phyloP scores from a whole-genome alignment of 2,329 filamentous ascomycete genomes.

The Trichoderma afroharzianum region DNA sequence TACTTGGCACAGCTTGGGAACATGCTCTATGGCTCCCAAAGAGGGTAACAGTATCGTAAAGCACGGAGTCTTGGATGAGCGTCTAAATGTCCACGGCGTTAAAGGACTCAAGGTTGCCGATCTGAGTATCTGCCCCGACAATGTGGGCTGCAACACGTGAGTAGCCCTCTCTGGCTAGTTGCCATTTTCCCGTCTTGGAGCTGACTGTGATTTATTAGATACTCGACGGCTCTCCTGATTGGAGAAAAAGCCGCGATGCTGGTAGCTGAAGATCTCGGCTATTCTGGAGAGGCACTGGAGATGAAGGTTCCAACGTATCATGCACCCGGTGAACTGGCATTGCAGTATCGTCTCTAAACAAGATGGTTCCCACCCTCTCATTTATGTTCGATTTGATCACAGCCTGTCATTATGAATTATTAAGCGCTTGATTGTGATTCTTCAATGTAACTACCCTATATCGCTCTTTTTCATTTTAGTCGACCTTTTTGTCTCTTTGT shows the following conservation, averaged over 20 bases:
- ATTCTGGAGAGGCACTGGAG: constrained; percentile 12
- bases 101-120: constrained; percentile 37
- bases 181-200: neutral
- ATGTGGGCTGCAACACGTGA: constrained; percentile 40
- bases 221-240: constrained; percentile 8
- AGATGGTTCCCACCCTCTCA: neutral
- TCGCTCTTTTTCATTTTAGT: neutral
- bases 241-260: constrained; percentile 14
- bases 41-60: constrained; percentile 25
- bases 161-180: neutral
- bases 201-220: neutral
- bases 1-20: constrained; percentile 42
- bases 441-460: neutral
- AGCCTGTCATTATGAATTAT: neutral
- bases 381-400: neutral
- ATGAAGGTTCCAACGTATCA: constrained; percentile 11
- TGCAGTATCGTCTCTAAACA: constrained; percentile 1
- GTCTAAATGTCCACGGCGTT: constrained; percentile 40
- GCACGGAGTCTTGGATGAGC: constrained; percentile 39
- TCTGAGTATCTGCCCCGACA: constrained; percentile 32
- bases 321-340: neutral
- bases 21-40: constrained; percentile 39
- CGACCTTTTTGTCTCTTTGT: neutral
- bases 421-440: neutral
- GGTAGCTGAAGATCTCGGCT: constrained; percentile 4